A percentile compares a stretch with the other conserved stretches of the same genome.
Conservation (phyloP, 768 basidiomycete species). For the Mycena chlorophos region DNA sequence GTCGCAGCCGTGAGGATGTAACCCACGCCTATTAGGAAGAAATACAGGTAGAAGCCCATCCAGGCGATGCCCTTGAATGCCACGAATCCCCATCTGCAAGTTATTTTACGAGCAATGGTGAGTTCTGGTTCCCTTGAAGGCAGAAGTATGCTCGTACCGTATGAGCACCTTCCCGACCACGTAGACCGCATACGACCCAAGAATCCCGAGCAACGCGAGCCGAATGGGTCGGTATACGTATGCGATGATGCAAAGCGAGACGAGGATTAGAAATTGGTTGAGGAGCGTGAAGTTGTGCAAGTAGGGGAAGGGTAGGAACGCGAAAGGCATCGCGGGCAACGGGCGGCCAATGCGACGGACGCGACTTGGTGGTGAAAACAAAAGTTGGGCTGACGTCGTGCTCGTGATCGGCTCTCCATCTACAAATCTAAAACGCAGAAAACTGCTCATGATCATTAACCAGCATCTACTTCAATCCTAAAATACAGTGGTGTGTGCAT, state of each 20-base stretch:
- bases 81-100: slow-evolving; percentile 21
- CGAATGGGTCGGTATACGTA: slow-evolving; percentile 34
- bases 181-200: slow-evolving; percentile 32
- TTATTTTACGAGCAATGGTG: not conserved
- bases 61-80: slow-evolving; percentile 34
- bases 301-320: slow-evolving; percentile 22
- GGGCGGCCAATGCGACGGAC: not conserved
- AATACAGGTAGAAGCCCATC: slow-evolving; percentile 40
- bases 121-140: not conserved
- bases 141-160: slow-evolving; percentile 8
- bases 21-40: slow-evolving; percentile 31
- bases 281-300: slow-evolving; percentile 5
- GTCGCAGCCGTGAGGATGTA: slow-evolving; percentile 25
- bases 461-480: not conserved
- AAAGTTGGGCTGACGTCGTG: not conserved
- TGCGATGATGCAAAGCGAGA: slow-evolving; percentile 27
- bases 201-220: slow-evolving; percentile 25
- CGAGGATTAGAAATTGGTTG: slow-evolving; percentile 23
- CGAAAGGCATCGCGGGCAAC: slow-evolving; percentile 17
- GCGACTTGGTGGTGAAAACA: no score
- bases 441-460: not conserved
- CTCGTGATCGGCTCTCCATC: no score
- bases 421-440: no score
- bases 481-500: no score
- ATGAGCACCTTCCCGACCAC: slow-evolving; percentile 27